phyloP scores from a whole-genome alignment of 2,329 filamentous ascomycete species.

The Verticillium isaacii region DNA sequence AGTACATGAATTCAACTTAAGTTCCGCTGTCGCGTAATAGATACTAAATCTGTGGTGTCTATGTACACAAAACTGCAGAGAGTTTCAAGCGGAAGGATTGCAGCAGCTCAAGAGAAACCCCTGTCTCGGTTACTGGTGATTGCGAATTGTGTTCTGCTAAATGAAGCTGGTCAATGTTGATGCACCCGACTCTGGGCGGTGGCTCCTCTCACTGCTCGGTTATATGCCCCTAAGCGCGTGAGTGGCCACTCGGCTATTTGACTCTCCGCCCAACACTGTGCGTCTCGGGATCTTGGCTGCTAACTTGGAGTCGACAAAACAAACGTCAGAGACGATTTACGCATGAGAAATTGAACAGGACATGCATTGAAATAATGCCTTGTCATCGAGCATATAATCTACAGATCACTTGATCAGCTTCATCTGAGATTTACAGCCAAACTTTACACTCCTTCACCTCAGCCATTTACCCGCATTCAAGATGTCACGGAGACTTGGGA shows the following conservation, averaged over 20 bases:
- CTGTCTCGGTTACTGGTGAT: no score
- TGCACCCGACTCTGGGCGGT: no score
- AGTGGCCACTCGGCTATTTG: neutral
- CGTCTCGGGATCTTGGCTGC: neutral
- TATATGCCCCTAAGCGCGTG: neutral
- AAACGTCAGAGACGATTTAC: neutral
- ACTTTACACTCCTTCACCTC: neutral
- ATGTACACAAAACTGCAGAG: no score
- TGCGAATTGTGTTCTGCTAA: no score
- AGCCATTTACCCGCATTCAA: neutral
- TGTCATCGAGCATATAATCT: no score
- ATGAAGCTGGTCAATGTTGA: no score
- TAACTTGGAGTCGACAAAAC: no score
- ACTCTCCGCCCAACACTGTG: neutral
- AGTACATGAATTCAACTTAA: no score
- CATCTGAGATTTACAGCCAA: neutral
- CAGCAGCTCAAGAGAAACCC: no score
- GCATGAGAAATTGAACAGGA: neutral
- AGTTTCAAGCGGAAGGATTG: no score
- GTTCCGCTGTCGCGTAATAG: no score
- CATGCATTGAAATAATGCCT: neutral
- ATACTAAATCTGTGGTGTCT: no score
- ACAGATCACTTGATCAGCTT: neutral
- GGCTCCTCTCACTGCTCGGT: neutral
- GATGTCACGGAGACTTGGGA: neutral